Evolutionary conservation across 108 stramenopile species (phyloP).

Genomic region (Cyclotella atomus): DNA sequence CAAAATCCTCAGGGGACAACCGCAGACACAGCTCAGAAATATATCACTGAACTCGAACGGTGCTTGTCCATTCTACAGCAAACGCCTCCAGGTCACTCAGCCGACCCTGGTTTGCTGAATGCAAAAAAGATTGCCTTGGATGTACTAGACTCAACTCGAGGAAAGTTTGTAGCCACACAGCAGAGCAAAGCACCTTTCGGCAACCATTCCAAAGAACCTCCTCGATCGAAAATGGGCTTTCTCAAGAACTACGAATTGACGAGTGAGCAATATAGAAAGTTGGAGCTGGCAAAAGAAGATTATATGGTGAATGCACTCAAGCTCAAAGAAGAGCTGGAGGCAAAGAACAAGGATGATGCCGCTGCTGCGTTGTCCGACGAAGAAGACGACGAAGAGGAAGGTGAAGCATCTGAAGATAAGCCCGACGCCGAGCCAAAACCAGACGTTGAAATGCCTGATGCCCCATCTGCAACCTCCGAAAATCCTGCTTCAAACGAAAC

Average conservation of each 20-base stretch:
- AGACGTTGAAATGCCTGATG: conserved; percentile 1
- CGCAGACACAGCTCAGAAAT: background rate
- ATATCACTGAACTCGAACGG: conserved; percentile 47
- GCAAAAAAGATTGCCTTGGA: conserved; percentile 41
- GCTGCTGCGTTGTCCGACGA: conserved; percentile 63
- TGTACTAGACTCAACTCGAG: conserved; percentile 58
- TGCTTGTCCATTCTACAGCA: conserved; percentile 40
- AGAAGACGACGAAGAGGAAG: conserved; percentile 80
- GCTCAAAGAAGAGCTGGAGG: conserved; percentile 81
- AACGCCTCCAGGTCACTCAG: conserved; percentile 14
- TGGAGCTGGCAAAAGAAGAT: conserved; percentile 64
- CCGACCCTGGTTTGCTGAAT: conserved; percentile 27
- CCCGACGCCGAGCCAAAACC: conserved; percentile 2
- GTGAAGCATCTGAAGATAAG: conserved; percentile 26
- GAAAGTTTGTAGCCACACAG: conserved; percentile 33
- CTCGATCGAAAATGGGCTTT: conserved; percentile 61
- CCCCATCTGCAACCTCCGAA: background rate
- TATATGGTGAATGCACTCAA: conserved; percentile 80
- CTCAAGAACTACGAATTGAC: conserved; percentile 52
- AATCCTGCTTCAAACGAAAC: too few relatives aligned
- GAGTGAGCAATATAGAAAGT: conserved; percentile 57
- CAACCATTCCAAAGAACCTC: conserved; percentile 25
- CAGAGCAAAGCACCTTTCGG: background rate
- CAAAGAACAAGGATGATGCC: conserved; percentile 53
- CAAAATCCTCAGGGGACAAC: background rate